These are phyloP conservation scores for Aschersonia sp. DNA, from an alignment of 2,329 filamentous ascomycete genomes.

Conservation along the genomic window DNA sequence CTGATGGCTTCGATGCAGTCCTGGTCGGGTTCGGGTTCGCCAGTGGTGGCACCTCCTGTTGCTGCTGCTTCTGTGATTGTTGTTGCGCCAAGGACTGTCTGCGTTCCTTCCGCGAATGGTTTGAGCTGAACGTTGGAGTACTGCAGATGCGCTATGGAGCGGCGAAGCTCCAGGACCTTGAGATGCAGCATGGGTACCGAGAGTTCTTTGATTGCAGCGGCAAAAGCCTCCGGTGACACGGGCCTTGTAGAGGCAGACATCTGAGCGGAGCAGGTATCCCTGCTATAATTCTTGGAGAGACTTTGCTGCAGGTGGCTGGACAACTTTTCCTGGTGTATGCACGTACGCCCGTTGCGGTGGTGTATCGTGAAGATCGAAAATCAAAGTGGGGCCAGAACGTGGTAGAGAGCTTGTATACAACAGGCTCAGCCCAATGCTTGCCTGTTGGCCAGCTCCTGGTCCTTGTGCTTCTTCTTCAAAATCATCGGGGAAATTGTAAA, in stretches of 20 bases:
- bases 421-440: too few relatives aligned
- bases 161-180: constrained; percentile 63
- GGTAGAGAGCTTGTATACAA: too few relatives aligned
- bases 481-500: too few relatives aligned
- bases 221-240: constrained; percentile 49
- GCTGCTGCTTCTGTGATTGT: background rate
- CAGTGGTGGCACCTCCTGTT: background rate
- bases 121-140: constrained; percentile 60
- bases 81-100: constrained; percentile 13
- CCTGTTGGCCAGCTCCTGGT: too few relatives aligned
- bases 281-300: too few relatives aligned
- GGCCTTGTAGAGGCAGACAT: constrained; percentile 52
- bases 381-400: too few relatives aligned
- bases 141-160: constrained; percentile 59
- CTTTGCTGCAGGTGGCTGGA: too few relatives aligned
- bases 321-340: too few relatives aligned
- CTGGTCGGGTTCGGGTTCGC: constrained; percentile 31
- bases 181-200: constrained; percentile 52
- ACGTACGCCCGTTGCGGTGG: too few relatives aligned
- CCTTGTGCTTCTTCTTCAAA: too few relatives aligned
- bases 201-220: constrained; percentile 51
- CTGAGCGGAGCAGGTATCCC: background rate
- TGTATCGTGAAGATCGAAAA: too few relatives aligned
- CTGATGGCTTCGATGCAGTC: constrained; percentile 61
- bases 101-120: constrained; percentile 45